Evolutionary conservation across 2,329 filamentous ascomycete genomes (phyloP).

Genomic region (Fusarium sp.): DNA sequence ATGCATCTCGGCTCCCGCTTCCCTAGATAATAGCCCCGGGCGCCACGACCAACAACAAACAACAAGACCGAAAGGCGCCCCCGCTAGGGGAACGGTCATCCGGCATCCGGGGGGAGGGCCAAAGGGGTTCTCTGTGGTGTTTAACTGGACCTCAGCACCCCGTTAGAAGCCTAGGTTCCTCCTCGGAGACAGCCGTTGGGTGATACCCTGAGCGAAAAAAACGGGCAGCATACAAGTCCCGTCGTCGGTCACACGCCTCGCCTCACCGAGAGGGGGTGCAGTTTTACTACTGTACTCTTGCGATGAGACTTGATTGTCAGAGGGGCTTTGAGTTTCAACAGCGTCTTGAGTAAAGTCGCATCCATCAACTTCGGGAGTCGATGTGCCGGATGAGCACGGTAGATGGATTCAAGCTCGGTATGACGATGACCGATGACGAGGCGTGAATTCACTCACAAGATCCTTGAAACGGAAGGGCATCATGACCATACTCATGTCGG

Average conservation of each 20-base stretch:
- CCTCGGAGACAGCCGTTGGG: slow-evolving; percentile 17
- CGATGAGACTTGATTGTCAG: not conserved
- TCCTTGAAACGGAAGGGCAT: not conserved
- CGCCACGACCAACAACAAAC: not conserved
- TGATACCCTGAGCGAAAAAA: not conserved
- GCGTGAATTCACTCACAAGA: not conserved
- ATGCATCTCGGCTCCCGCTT: slow-evolving; percentile 11
- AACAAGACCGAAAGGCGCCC: not conserved
- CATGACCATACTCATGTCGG: not conserved
- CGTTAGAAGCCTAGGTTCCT: not conserved
- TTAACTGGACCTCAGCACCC: slow-evolving; percentile 21
- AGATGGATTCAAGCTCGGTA: not conserved
- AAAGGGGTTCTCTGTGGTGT: slow-evolving; percentile 11
- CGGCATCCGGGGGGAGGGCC: slow-evolving; percentile 25
- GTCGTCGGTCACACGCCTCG: not conserved
- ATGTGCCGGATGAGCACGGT: not conserved
- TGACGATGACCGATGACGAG: not conserved
- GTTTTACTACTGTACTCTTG: not conserved
- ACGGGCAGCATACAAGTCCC: not conserved
- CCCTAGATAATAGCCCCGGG: not conserved
- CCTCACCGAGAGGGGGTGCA: not conserved
- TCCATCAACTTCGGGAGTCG: not conserved
- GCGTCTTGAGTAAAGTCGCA: not conserved
- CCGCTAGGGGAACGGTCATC: slow-evolving; percentile 29
- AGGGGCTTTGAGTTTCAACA: not conserved